These are phyloP conservation scores for Claviceps sp. DNA, from an alignment of 2,329 filamentous ascomycete genomes.

Conservation along the genomic window DNA sequence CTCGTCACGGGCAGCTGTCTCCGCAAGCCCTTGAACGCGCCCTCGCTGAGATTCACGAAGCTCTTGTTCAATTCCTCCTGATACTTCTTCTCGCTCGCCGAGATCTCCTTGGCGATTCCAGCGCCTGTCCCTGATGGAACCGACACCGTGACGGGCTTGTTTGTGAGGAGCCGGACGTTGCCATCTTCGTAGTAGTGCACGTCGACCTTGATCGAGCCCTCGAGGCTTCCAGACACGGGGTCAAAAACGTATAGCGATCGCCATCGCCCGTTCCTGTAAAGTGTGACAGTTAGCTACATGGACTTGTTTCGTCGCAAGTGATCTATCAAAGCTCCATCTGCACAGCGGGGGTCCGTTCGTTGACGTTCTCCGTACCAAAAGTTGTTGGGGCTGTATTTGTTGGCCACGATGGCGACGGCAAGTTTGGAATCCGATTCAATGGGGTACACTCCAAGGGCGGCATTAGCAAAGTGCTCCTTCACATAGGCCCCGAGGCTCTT, in stretches of 20 bases:
- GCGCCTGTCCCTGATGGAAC: slow-evolving; percentile 50
- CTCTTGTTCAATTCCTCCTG: slow-evolving; percentile 92
- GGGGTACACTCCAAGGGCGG: slow-evolving; percentile 71
- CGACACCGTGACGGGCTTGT: slow-evolving; percentile 55
- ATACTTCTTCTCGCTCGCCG: slow-evolving; percentile 73
- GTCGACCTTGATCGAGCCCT: slow-evolving; percentile 78
- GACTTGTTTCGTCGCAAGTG: background rate
- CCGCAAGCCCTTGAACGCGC: slow-evolving; percentile 84
- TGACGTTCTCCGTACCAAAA: slow-evolving; percentile 53
- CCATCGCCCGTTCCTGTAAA: slow-evolving; percentile 80
- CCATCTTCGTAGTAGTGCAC: slow-evolving; percentile 99
- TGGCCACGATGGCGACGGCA: slow-evolving; percentile 75
- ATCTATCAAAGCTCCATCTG: background rate
- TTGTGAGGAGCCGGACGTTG: slow-evolving; percentile 87
- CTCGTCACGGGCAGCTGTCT: slow-evolving; percentile 90
- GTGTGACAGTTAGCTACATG: background rate
- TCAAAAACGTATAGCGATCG: slow-evolving; percentile 74
- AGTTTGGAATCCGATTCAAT: slow-evolving; percentile 62
- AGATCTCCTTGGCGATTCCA: slow-evolving; percentile 66
- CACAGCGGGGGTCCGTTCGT: too few relatives aligned
- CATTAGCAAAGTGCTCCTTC: slow-evolving; percentile 76
- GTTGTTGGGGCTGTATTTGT: slow-evolving; percentile 96
- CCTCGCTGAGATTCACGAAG: slow-evolving; percentile 79
- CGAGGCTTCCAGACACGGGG: slow-evolving; percentile 52
- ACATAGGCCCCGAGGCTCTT: slow-evolving; percentile 67